These are phyloP conservation scores for Rosa multiflora DNA, from an alignment of 306 rosid species.

Conservation along the genomic window DNA sequence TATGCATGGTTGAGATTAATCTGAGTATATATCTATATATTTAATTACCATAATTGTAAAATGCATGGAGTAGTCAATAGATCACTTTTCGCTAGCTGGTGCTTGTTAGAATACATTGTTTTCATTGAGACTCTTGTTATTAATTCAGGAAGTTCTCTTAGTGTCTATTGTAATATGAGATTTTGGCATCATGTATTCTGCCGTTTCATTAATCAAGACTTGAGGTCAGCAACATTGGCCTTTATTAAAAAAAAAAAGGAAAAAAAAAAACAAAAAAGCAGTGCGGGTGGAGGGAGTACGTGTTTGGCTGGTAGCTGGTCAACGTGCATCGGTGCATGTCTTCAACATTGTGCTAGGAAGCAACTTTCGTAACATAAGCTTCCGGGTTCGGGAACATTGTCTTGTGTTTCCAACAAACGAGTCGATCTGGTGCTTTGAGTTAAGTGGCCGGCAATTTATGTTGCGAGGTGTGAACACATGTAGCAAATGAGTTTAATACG, in stretches of 20 bases:
- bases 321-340: background rate
- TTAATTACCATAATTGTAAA: background rate
- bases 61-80: too few species aligned
- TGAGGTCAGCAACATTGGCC: too few species aligned
- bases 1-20: background rate
- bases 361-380: background rate
- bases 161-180: too few species aligned
- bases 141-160: too few species aligned
- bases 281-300: background rate
- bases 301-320: background rate
- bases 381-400: background rate
- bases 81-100: too few species aligned
- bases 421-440: background rate
- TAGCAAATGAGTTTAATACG: background rate
- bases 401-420: background rate
- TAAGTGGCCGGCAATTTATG: background rate
- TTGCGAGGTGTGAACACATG: background rate
- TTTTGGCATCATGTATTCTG: too few species aligned
- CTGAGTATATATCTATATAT: background rate
- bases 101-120: too few species aligned
- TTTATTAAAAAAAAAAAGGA: too few species aligned
- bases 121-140: too few species aligned
- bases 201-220: too few species aligned
- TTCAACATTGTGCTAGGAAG: background rate
- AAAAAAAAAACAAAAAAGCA: background rate